These are phyloP conservation scores for Podila epigama DNA, from an alignment of 192 early-diverging fungal genomes.

Conservation along the genomic window DNA sequence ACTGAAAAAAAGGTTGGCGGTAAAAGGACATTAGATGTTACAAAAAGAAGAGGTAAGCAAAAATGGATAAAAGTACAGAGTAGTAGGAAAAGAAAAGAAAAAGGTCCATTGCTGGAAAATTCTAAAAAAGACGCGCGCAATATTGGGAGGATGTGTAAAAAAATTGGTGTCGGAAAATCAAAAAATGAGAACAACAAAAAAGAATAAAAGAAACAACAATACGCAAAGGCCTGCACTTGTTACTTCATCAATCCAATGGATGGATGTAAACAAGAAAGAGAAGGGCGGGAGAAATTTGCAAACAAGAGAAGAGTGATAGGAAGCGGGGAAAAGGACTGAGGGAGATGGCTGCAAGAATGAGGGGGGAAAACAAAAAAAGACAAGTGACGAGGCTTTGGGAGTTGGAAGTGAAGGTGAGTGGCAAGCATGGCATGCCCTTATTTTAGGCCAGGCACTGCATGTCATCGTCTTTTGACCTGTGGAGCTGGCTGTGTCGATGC, in stretches of 20 bases:
- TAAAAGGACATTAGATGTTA: not conserved
- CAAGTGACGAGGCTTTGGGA: not conserved
- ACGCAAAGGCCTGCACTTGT: not conserved
- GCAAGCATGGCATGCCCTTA: not conserved
- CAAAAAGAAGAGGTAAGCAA: not conserved
- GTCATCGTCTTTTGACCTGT: slow-evolving; percentile 22
- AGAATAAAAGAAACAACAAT: not conserved
- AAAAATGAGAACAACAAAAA: not conserved
- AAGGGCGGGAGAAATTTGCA: not conserved
- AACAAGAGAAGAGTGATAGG: too few species aligned
- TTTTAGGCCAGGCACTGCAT: slow-evolving; percentile 31
- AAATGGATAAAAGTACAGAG: not conserved
- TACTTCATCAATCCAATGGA: not conserved
- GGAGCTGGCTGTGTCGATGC: slow-evolving; percentile 40
- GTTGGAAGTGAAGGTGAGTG: not conserved
- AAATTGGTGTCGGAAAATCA: not conserved
- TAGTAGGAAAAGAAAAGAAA: not conserved
- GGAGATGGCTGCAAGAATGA: not conserved
- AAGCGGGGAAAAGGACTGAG: not conserved
- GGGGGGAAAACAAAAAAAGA: not conserved
- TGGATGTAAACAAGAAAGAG: not conserved
- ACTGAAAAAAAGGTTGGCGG: too few species aligned
- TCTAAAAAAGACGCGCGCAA: not conserved
- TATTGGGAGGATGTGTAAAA: not conserved
- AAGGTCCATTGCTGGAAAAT: not conserved